Evolutionary conservation across 306 rosid genomes (phyloP), one percentile per base, ranked within the genome.

Genomic region (Castanopsis chinensis): DNA sequence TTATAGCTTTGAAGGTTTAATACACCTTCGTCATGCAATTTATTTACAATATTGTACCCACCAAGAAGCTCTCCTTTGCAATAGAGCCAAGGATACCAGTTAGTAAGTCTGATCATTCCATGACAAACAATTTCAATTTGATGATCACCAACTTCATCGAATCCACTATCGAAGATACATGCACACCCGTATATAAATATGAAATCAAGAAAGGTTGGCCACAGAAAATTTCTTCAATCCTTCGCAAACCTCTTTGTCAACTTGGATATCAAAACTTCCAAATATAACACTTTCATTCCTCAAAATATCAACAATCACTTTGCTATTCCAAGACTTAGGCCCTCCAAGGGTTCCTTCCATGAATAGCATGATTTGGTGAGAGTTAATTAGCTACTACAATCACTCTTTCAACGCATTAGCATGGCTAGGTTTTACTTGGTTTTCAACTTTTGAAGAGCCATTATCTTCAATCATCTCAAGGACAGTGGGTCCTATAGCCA

Each of bases 331-430:
- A 45, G 98, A 95, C 78, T 74, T 76, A 37, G 97, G 98, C 71
- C 83, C 99, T 76, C 89, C 91, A 13, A 90, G 97, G 79, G 80
- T 90, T 78, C 98, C 98, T 85, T 95, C 93, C 94, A 95, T 90
- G 86, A 92, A 95, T 75, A 95, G 83, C 86, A 92, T 82, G 78
- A 95, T 63, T 51, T 89, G 89, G 55, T 92, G 77, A 68, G 92
- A 87, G 55, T 90, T 71, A 32, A 89, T 77, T 10, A 95, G 85
- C 80, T 84, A 82, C 89, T 90, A 88, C 77, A 92, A 72, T 74
- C 83, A 81, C 73, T 57, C 81, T 69, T 86, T 84, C 83, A 89
- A 76, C 23, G 83, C 41, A 84, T 78, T 86, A 32, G 72, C 70
- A 19, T 79, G 78, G 73, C 89, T 92, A 15, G 81, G 70, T 80